A percentile compares a stretch with the other conserved stretches of the same genome.
Evolutionary conservation across 768 basidiomycete species (phyloP).

Genomic region (Lenzites betulinus): DNA sequence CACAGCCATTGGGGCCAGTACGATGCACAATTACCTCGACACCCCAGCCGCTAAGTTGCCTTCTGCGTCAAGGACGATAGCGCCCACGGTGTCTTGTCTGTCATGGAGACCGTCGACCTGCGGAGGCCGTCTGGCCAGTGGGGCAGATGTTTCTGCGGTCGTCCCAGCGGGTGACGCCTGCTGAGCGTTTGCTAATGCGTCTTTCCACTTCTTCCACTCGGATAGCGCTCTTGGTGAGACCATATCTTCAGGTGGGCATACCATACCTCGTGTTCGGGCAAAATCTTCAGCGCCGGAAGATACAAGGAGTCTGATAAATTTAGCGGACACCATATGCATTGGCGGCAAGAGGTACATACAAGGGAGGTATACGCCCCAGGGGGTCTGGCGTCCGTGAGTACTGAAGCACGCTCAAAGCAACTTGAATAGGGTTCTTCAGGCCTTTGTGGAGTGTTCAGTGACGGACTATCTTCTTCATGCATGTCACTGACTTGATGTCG

Average conservation of each 20-base stretch:
- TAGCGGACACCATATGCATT: background rate
- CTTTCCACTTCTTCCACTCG: conserved; percentile 67
- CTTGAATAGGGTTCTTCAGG: conserved; percentile 66
- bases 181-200: conserved; percentile 35
- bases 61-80: conserved; percentile 53
- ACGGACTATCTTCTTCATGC: too few species aligned
- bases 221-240: conserved; percentile 48
- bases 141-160: background rate
- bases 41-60: conserved; percentile 68
- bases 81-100: conserved; percentile 82
- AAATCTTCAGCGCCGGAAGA: conserved; percentile 48
- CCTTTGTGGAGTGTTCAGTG: too few species aligned
- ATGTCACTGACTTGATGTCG: conserved; percentile 54
- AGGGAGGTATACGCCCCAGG: conserved; percentile 68
- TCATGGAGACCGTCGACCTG: conserved; percentile 27
- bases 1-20: background rate
- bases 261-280: conserved; percentile 38
- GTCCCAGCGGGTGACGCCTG: background rate
- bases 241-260: conserved; percentile 47
- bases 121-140: background rate
- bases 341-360: conserved; percentile 45
- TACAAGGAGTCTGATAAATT: background rate
- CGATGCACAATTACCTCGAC: conserved; percentile 49
- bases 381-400: conserved; percentile 48
- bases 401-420: conserved; percentile 60